A percentile compares a stretch with the other conserved stretches of the same genome.
Evolutionary conservation across 495 filamentous ascomycete species (phyloP).

Genomic region (Trypethelium eluteriae): DNA sequence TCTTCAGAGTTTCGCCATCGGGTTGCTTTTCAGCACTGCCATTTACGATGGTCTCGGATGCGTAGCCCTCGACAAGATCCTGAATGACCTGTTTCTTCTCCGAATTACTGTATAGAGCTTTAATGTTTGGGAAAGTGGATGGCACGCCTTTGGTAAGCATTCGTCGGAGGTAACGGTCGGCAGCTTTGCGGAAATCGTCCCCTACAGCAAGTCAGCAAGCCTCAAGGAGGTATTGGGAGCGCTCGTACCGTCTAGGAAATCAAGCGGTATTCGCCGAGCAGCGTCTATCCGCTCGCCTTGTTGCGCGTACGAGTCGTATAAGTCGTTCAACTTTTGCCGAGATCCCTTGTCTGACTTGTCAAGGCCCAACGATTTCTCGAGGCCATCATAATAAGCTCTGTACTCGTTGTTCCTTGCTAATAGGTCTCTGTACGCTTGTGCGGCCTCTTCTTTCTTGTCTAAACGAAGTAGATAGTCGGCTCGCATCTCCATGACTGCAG

Average conservation of each 20-base stretch:
- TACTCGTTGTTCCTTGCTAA: constrained; percentile 84
- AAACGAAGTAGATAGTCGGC: constrained; percentile 79
- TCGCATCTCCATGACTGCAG: constrained; percentile 81
- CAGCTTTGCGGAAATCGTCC: constrained; percentile 70
- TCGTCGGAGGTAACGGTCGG: constrained; percentile 69
- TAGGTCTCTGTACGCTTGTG: constrained; percentile 68
- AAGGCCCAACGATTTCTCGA: constrained; percentile 62
- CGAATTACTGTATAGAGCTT: constrained; percentile 71
- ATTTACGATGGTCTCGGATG: constrained; percentile 41
- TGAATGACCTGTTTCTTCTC: constrained; percentile 69
- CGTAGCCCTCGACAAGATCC: constrained; percentile 70
- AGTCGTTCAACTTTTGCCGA: constrained; percentile 46
- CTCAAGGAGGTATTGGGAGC: background rate
- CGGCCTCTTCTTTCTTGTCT: constrained; percentile 70
- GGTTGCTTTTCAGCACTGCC: constrained; percentile 41
- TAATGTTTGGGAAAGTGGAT: constrained; percentile 92
- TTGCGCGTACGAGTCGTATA: constrained; percentile 75
- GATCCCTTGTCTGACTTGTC: constrained; percentile 51
- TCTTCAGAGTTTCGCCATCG: constrained; percentile 49
- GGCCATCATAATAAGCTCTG: constrained; percentile 71
- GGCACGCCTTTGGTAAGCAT: constrained; percentile 96
- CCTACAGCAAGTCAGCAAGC: constrained; percentile 38
- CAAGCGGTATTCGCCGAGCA: constrained; percentile 74
- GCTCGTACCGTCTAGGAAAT: constrained; percentile 67
- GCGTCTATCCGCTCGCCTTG: constrained; percentile 80